phyloP scores from a whole-genome alignment of 306 rosid genomes.

The Lathyrus oleraceus region DNA sequence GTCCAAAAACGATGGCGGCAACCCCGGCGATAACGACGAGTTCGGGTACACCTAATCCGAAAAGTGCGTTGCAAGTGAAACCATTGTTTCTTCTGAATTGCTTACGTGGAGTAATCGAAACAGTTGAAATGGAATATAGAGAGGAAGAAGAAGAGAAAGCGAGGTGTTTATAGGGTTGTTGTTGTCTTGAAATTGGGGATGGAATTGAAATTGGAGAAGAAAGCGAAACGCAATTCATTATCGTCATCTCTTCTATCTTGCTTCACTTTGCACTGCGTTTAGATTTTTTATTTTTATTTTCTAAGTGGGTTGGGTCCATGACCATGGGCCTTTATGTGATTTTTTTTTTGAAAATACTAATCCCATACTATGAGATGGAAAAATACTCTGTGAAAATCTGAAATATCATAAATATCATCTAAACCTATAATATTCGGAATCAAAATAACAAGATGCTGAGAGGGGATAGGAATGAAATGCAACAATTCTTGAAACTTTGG shows the following conservation, averaged over 20 bases:
- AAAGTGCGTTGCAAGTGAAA: slow-evolving; percentile 75
- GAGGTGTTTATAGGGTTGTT: neutral
- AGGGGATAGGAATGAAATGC: no score
- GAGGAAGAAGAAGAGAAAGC: slow-evolving; percentile 14
- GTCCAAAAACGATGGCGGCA: slow-evolving; percentile 90
- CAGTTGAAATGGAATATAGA: neutral
- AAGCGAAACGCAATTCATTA: slow-evolving; percentile 20
- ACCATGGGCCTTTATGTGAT: no score
- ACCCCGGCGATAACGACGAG: slow-evolving; percentile 90
- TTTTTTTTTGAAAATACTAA: no score
- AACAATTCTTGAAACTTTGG: no score
- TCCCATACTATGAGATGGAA: no score
- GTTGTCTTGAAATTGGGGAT: neutral
- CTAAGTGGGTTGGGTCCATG: no score
- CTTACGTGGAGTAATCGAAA: neutral
- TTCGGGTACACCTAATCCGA: slow-evolving; percentile 93
- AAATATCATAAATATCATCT: no score
- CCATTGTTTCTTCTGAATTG: slow-evolving; percentile 31
- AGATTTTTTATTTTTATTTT: slow-evolving; percentile 5
- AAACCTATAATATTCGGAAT: no score
- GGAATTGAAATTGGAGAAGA: neutral
- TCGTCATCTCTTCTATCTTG: slow-evolving; percentile 22
- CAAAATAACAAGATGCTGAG: no score
- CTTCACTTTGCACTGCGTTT: neutral
- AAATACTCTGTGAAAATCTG: no score